These are phyloP conservation scores for Ophiostoma quercus DNA, from an alignment of 2,329 filamentous ascomycete species.

Conservation along the genomic window DNA sequence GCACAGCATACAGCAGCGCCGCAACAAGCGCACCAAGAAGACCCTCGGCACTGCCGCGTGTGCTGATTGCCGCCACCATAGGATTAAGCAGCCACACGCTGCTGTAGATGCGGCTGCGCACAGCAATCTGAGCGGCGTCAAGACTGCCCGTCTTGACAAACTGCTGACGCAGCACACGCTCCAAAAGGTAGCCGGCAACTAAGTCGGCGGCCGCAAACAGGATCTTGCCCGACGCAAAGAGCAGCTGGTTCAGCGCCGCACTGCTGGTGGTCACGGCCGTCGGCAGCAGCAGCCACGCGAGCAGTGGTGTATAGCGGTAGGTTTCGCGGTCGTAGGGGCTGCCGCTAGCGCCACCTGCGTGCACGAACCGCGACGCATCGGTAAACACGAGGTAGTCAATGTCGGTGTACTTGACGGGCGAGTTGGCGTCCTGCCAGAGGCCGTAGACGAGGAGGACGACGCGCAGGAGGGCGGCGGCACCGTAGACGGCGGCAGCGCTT, in stretches of 20 bases:
- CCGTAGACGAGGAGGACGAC: slow-evolving; percentile 75
- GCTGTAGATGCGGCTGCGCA: slow-evolving; percentile 65
- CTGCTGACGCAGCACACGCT: slow-evolving; percentile 35
- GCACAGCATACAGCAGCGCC: slow-evolving; percentile 74
- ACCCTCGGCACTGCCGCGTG: slow-evolving; percentile 88
- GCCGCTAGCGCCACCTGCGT: slow-evolving; percentile 41
- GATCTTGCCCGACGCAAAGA: slow-evolving; percentile 81
- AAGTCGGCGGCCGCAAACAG: slow-evolving; percentile 82
- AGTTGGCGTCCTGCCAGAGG: slow-evolving; percentile 85
- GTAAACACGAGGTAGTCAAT: slow-evolving; percentile 99
- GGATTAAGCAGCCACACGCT: slow-evolving; percentile 93
- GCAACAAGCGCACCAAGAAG: slow-evolving; percentile 80
- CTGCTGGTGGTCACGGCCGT: slow-evolving; percentile 54
- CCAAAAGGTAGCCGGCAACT: slow-evolving; percentile 74
- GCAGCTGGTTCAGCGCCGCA: slow-evolving; percentile 35
- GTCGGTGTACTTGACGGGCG: slow-evolving; percentile 94
- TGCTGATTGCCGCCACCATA: slow-evolving; percentile 97
- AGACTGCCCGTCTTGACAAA: neutral
- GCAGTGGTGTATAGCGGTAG: slow-evolving; percentile 90
- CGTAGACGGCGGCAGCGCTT: slow-evolving; percentile 48
- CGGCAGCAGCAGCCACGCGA: slow-evolving; percentile 85
- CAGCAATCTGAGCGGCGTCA: slow-evolving; percentile 23
- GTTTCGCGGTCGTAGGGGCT: slow-evolving; percentile 81
- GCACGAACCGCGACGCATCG: slow-evolving; percentile 75
- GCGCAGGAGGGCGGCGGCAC: slow-evolving; percentile 60